Evolutionary conservation across 257 asterid genomes (phyloP), one percentile per base, ranked within the genome.

Genomic region (Solanum dulcamara): DNA sequence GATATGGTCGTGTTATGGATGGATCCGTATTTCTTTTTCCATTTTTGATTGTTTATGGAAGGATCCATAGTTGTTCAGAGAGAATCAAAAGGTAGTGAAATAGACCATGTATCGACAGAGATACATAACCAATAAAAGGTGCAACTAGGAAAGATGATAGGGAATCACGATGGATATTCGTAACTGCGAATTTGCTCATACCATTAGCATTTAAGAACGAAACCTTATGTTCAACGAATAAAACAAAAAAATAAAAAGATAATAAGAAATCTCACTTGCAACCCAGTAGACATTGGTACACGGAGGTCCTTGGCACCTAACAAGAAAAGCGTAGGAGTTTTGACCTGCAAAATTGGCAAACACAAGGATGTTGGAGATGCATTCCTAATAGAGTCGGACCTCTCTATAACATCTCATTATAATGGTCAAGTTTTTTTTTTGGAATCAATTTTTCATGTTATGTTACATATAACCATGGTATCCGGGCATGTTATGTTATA

Each of bases 221-320:
- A 28, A 28, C 2, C 15, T 46, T 17, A 44, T 46, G 83, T 46
- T 77, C 9, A 15, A 46, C 4, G n/a, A 77, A 77, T 28, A 77
- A 77, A 77, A 62, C 59, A 82, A 81, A 33, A 4, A 48, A 24
- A 10, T 20, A 10, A 14, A 51, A 4, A 57, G 77, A n/a, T 50
- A 18, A 72, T 75, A 50, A 42, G 32, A 40, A 22, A 68, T 40
- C 92, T 92, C 90, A 95, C 99, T 86, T 97, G 99, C 86, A 97
- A 83, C 67, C 99, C 99, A 28, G 88, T 93, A 75, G 93, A 92
- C 84, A 92, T 85, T 1, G 99, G 99, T 35, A 97, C 99, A 1
- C 99, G 98, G 48, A 94, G 97, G 87, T 97, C 99, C 90, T 91
- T 90, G 10, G 98, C 98, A 37, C 99, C 99, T 55, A 95, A 91